Base-by-base conservation (phyloP, 192 early-diverging fungal species). In the Spinellus fusiger region DNA sequence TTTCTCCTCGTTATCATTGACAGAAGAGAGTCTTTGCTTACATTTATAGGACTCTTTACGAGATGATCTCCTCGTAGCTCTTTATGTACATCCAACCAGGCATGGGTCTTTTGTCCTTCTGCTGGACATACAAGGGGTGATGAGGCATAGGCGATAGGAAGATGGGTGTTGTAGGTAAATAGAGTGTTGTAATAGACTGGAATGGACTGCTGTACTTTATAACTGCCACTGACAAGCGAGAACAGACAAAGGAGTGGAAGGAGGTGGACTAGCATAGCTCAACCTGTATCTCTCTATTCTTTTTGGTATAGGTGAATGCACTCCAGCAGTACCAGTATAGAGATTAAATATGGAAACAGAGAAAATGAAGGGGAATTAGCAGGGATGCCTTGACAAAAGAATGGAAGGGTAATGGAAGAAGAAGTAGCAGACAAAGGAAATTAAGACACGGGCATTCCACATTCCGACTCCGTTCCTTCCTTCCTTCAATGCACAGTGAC, bases 11-110 rank as follows among this genome's bases (percentile, higher is more conserved):
- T 23, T 31, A n/a, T n/a, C n/a, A n/a, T n/a, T n/a, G n/a, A n/a
- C n/a, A n/a, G n/a, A n/a, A n/a, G n/a, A n/a, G n/a, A n/a, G n/a
- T n/a, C n/a, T n/a, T n/a, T n/a, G n/a, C n/a, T 44, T 65, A 71
- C 69, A 51, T 71, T 64, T 16, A 60, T 54, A 37, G 61, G 63
- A 55, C 69, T 71, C 49, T 65, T 20, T 5, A 71, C 37, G 26
- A 85, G 88, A 9, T 87, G 78, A 71, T 90, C 89, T 8, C 89
- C 89, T 25, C 85, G 73, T 49, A 90, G 62, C 13, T 87, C 86
- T 54, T 89, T 80, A 49, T 87, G 86, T 37, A 88, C 69, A 69
- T 73, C 73, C 23, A 79, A 55, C 73, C 73, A 74, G 35, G 59
- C 52, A 1, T 54, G 55, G 25, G 38, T 40, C 65, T 65, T 33